Evolutionary conservation across 805 yeast species (phyloP).

Genomic region (Peterozyma xylosa): DNA sequence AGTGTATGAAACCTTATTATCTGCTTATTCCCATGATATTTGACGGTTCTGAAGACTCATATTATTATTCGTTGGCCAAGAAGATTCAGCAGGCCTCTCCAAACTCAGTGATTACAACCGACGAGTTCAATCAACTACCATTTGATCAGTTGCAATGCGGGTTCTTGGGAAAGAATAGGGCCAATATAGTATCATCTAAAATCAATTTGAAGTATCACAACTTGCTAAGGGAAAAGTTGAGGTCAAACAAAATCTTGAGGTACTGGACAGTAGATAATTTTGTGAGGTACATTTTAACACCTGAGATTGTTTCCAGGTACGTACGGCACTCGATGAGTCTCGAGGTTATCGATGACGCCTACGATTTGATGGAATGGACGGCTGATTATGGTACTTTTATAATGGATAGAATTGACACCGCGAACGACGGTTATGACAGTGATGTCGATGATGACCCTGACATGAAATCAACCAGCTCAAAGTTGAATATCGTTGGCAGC

Average conservation of each 20-base stretch:
- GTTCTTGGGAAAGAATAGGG: slow-evolving; percentile 53
- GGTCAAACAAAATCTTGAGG: slow-evolving; percentile 35
- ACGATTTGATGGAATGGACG: slow-evolving; percentile 37
- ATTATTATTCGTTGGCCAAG: slow-evolving; percentile 24
- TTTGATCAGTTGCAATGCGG: slow-evolving; percentile 26
- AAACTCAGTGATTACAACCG: slow-evolving; percentile 23
- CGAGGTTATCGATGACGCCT: slow-evolving; percentile 33
- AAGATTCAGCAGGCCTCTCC: slow-evolving; percentile 15
- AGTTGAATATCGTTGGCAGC: neutral
- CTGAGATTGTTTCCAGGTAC: slow-evolving; percentile 49
- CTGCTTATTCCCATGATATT: slow-evolving; percentile 22
- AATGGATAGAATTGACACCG: slow-evolving; percentile 19
- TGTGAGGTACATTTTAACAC: slow-evolving; percentile 50
- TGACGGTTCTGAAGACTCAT: slow-evolving; percentile 23
- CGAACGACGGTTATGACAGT: slow-evolving; percentile 7
- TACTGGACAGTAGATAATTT: slow-evolving; percentile 60
- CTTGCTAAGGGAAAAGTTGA: slow-evolving; percentile 19
- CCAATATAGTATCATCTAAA: slow-evolving; percentile 36
- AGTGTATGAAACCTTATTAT: slow-evolving; percentile 16
- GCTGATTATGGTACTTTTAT: slow-evolving; percentile 26
- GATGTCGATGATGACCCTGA: slow-evolving; percentile 6
- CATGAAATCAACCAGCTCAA: neutral
- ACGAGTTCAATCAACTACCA: slow-evolving; percentile 15
- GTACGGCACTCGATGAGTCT: slow-evolving; percentile 37
- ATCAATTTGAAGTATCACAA: slow-evolving; percentile 27